Evolutionary conservation across 306 rosid species (phyloP).

Genomic region (Sesbania bispinosa): DNA sequence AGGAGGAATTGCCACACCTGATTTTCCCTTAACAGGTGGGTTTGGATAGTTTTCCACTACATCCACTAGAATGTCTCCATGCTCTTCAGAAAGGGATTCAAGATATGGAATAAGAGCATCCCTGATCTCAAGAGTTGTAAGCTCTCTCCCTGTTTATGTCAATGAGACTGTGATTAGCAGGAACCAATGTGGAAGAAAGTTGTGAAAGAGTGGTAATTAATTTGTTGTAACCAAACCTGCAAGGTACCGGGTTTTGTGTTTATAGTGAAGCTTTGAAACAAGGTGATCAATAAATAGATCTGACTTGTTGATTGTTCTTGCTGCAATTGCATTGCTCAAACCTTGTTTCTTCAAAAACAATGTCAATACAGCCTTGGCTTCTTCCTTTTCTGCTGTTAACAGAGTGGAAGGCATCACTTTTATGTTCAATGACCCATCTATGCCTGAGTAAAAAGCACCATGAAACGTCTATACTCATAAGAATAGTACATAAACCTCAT

Average conservation of each 20-base stretch:
- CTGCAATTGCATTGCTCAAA: conserved; percentile 65
- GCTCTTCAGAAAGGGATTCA: conserved; percentile 69
- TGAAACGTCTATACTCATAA: neutral
- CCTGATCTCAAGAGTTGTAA: conserved; percentile 90
- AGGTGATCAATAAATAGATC: conserved; percentile 74
- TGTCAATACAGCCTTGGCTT: conserved; percentile 82
- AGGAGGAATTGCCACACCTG: conserved; percentile 23
- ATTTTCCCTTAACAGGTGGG: conserved; percentile 55
- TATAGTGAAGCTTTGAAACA: conserved; percentile 70
- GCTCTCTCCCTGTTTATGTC: conserved; percentile 72
- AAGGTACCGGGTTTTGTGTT: conserved; percentile 87
- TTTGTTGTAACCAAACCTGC: conserved; percentile 69
- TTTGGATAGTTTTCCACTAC: conserved; percentile 72
- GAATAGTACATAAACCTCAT: conserved; percentile 21
- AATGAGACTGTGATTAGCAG: conserved; percentile 22
- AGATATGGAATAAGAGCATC: conserved; percentile 76
- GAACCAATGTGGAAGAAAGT: conserved; percentile 9
- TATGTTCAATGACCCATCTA: conserved; percentile 46
- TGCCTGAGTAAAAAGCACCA: conserved; percentile 34
- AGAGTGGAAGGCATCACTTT: conserved; percentile 54
- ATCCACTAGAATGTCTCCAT: conserved; percentile 50
- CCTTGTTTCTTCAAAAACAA: conserved; percentile 87
- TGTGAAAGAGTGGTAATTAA: conserved; percentile 1
- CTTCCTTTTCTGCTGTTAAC: conserved; percentile 90
- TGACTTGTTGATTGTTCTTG: conserved; percentile 73